Percentiles rank a stretch among this genome's conserved stretches.
Conservation (phyloP, 805 yeast species). For the Tetrapisispora namnaoensis region DNA sequence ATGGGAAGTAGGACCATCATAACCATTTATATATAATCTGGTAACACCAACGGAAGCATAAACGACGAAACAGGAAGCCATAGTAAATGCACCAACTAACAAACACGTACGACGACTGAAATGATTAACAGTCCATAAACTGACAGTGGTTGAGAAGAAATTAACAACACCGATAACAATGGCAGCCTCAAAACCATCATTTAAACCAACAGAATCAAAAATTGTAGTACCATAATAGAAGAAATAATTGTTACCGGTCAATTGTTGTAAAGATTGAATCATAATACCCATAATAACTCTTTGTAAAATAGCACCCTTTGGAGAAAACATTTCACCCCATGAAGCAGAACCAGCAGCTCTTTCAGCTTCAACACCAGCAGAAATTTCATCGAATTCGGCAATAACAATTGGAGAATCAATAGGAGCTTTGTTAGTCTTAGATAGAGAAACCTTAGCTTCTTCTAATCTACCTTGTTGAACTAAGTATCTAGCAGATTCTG, state of each 20-base stretch:
- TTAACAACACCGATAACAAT: conserved; percentile 48
- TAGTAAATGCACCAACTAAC: conserved; percentile 38
- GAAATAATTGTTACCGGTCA: conserved; percentile 54
- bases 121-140: conserved; percentile 40
- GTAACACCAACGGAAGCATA: conserved; percentile 54
- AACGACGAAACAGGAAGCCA: conserved; percentile 34
- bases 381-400: conserved; percentile 43
- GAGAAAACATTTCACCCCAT: conserved; percentile 39
- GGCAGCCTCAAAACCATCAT: conserved; percentile 46
- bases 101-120: conserved; percentile 40
- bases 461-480: conserved; percentile 42
- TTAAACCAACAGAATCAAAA: conserved; percentile 25
- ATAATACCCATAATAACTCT: conserved; percentile 40
- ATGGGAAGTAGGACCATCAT: conserved; percentile 29
- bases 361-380: conserved; percentile 52
- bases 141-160: conserved; percentile 42
- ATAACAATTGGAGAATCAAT: conserved; percentile 39
- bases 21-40: conserved; percentile 31
- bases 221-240: conserved; percentile 48
- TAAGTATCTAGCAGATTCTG: conserved; percentile 61
- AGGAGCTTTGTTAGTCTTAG: conserved; percentile 41
- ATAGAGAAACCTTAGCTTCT: conserved; percentile 46
- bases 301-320: conserved; percentile 48
- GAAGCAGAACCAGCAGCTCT: conserved; percentile 50
- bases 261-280: conserved; percentile 53